phyloP scores from a whole-genome alignment of 257 asterid species.

The Plantago elongata region DNA sequence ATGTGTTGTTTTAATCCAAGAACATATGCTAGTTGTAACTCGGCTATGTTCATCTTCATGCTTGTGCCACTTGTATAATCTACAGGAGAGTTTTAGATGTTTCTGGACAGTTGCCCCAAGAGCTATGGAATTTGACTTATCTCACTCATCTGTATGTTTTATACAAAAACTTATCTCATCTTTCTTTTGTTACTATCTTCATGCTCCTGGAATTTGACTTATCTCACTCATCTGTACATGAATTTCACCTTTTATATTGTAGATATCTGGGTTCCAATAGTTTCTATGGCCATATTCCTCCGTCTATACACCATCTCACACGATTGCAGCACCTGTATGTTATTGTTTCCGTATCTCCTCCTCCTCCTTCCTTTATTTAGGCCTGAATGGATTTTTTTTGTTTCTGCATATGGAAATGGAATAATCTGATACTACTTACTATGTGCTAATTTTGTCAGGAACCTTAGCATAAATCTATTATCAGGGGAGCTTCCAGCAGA shows the following conservation, averaged over 20 bases:
- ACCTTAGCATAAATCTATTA: constrained; percentile 47
- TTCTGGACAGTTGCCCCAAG: constrained; percentile 38
- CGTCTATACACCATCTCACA: constrained; percentile 46
- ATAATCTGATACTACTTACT: neutral
- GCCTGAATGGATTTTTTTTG: neutral
- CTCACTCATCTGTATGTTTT: constrained; percentile 39
- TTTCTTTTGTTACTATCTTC: neutral
- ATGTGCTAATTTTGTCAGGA: constrained; percentile 29
- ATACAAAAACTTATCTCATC: too few species aligned
- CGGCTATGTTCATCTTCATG: neutral
- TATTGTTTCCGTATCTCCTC: neutral
- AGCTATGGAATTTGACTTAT: constrained; percentile 46
- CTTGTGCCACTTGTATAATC: neutral
- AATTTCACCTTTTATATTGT: constrained; percentile 16
- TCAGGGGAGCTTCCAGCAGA: constrained; percentile 71
- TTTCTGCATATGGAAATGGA: neutral
- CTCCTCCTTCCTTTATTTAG: too few species aligned
- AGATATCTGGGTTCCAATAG: constrained; percentile 57
- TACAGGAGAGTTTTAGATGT: constrained; percentile 41
- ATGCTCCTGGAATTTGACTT: neutral
- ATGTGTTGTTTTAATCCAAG: neutral
- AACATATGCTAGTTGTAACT: neutral
- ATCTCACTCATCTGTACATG: neutral
- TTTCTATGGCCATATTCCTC: constrained; percentile 56
- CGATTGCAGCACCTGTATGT: constrained; percentile 64